Conservation (phyloP, 2,329 filamentous ascomycete genomes). For the Fonsecaea erecta region DNA sequence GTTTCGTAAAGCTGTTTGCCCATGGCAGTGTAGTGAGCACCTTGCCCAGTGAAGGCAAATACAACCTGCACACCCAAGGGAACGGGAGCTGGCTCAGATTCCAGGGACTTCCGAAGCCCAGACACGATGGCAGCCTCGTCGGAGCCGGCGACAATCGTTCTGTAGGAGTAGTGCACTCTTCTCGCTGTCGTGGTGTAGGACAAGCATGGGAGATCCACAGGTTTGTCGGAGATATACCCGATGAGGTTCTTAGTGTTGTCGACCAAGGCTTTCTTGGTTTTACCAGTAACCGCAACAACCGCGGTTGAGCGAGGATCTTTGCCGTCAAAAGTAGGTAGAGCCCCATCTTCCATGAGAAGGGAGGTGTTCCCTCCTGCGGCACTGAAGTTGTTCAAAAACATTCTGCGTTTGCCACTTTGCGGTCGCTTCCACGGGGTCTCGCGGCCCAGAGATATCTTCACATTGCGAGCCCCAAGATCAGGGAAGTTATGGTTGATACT, state of each 20-base stretch:
- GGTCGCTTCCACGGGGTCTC: slow-evolving; percentile 45
- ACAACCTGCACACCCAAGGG: not conserved
- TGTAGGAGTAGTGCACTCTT: slow-evolving; percentile 59
- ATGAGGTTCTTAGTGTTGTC: slow-evolving; percentile 59
- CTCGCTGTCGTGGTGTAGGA: slow-evolving; percentile 69
- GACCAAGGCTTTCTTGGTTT: slow-evolving; percentile 51
- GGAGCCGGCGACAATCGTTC: slow-evolving; percentile 38
- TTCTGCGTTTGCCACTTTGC: slow-evolving; percentile 45
- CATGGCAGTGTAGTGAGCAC: slow-evolving; percentile 40
- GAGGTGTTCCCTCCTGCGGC: slow-evolving; percentile 72
- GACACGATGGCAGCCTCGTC: slow-evolving; percentile 34
- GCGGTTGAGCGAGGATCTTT: slow-evolving; percentile 60
- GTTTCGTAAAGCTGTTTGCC: slow-evolving; percentile 41
- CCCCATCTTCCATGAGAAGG: slow-evolving; percentile 46
- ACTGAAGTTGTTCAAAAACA: slow-evolving; percentile 69
- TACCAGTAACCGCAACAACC: slow-evolving; percentile 61
- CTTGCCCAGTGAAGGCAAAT: slow-evolving; percentile 49
- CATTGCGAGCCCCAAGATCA: slow-evolving; percentile 49
- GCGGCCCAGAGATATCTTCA: slow-evolving; percentile 52
- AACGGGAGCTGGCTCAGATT: slow-evolving; percentile 16
- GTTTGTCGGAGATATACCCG: slow-evolving; percentile 57
- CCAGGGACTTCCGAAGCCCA: slow-evolving; percentile 34
- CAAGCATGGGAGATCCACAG: slow-evolving; percentile 56
- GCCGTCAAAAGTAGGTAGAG: slow-evolving; percentile 38
- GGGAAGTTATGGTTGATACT: slow-evolving; percentile 55